Conservation (phyloP, 2,329 filamentous ascomycete genomes). For the Pestalotiopsis fici region DNA sequence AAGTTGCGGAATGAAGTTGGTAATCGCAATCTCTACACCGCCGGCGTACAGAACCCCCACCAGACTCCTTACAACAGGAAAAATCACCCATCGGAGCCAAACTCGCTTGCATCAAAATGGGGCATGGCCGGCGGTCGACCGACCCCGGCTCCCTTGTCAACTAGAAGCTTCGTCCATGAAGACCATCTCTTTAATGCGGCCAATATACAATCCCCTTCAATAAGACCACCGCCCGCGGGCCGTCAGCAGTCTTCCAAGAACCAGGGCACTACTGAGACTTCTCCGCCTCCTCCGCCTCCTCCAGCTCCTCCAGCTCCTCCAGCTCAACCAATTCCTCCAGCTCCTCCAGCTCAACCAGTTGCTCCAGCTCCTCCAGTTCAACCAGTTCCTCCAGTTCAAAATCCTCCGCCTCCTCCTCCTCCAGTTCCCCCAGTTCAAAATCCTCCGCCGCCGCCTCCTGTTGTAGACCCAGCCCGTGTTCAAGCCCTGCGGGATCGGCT, state of each 20-base stretch:
- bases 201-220: slow-evolving; percentile 26
- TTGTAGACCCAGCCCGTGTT: not conserved
- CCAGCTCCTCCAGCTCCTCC: not conserved
- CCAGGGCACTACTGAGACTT: too few relatives aligned
- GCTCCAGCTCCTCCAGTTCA: too few relatives aligned
- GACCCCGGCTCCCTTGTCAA: slow-evolving; percentile 17
- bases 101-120: slow-evolving; percentile 22
- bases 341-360: not conserved
- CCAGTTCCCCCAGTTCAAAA: not conserved
- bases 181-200: slow-evolving; percentile 34
- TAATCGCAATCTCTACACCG: not conserved
- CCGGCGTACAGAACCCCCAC: not conserved
- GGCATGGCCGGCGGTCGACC: slow-evolving; percentile 24
- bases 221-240: not conserved
- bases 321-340: not conserved
- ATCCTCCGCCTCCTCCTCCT: not conserved
- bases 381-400: not conserved
- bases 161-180: slow-evolving; percentile 35
- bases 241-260: not conserved
- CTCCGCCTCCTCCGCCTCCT: too few relatives aligned
- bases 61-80: slow-evolving; percentile 11
- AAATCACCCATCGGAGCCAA: slow-evolving; percentile 17
- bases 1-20: slow-evolving; percentile 1
- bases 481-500: not conserved
- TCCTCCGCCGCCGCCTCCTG: not conserved